Percentiles rank a stretch among this genome's conserved stretches.
Evolutionary conservation across 2,329 filamentous ascomycete species (phyloP).

Genomic region (Tolypocladium ovalisporum): DNA sequence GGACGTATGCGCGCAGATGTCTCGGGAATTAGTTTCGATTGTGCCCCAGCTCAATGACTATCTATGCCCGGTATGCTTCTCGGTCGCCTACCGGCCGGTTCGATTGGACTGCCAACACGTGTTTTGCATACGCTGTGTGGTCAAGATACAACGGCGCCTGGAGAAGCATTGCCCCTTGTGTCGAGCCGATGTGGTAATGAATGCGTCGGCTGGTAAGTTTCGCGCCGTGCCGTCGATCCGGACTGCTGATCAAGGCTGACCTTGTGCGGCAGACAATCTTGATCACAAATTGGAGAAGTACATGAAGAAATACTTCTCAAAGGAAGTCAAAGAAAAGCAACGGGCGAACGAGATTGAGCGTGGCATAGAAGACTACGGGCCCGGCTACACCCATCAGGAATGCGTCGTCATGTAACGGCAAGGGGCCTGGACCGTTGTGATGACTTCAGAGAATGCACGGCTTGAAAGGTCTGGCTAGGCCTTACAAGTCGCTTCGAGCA

Average conservation of each 20-base stretch:
- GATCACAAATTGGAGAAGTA: constrained; percentile 59
- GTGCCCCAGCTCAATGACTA: constrained; percentile 82
- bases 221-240: neutral
- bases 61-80: constrained; percentile 69
- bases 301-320: constrained; percentile 65
- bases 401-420: constrained; percentile 47
- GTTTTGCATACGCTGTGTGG: constrained; percentile 75
- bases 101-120: constrained; percentile 63
- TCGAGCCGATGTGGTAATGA: constrained; percentile 58
- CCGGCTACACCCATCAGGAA: constrained; percentile 46
- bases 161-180: constrained; percentile 68
- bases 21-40: constrained; percentile 57
- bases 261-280: constrained; percentile 44
- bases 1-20: constrained; percentile 65
- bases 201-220: constrained; percentile 51
- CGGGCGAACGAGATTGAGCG: constrained; percentile 63
- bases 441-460: neutral
- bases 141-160: constrained; percentile 63
- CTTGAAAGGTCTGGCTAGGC: neutral
- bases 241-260: neutral
- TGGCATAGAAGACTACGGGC: constrained; percentile 62
- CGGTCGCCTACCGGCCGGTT: constrained; percentile 73
- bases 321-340: constrained; percentile 56
- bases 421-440: neutral
- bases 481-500: neutral